Conservation (phyloP, 2,329 filamentous ascomycete genomes). For the Pyrenophora teres region DNA sequence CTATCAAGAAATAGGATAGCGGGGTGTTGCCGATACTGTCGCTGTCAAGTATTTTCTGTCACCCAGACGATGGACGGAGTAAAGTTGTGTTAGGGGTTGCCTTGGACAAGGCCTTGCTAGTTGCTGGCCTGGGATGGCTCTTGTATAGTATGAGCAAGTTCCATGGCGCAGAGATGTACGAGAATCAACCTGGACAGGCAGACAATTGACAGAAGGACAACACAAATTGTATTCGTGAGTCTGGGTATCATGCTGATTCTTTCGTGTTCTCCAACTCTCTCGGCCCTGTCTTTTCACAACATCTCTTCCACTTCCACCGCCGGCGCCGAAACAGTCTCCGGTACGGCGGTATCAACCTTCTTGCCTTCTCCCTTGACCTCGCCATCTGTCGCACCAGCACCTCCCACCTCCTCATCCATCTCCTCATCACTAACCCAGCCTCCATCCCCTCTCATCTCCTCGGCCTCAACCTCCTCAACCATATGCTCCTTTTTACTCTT, state of each 20-base stretch:
- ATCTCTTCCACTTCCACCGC: constrained; percentile 34
- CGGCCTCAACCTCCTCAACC: constrained; percentile 23
- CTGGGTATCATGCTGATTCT: constrained; percentile 12
- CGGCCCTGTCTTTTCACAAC: constrained; percentile 18
- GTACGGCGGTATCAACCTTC: constrained; percentile 2
- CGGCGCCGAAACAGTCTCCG: constrained; percentile 17
- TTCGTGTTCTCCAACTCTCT: background rate
- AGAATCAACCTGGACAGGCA: background rate
- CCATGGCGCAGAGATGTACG: background rate
- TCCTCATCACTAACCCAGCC: constrained; percentile 41
- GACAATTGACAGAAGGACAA: background rate
- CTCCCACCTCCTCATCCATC: constrained; percentile 24
- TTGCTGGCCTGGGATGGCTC: background rate
- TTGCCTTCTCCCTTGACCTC: constrained; percentile 15
- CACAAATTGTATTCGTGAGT: constrained; percentile 4
- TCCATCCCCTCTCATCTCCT: constrained; percentile 17
- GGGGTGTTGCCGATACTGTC: no score
- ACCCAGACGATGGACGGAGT: background rate
- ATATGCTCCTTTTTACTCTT: constrained; percentile 22
- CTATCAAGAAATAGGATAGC: no score
- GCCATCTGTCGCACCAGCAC: background rate
- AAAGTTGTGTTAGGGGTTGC: background rate
- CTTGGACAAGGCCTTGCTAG: background rate
- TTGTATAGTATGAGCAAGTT: background rate
- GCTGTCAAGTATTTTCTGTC: no score